phyloP scores from a whole-genome alignment of 371 early-diverging fungal genomes.

The Chytridium lagenaria region DNA sequence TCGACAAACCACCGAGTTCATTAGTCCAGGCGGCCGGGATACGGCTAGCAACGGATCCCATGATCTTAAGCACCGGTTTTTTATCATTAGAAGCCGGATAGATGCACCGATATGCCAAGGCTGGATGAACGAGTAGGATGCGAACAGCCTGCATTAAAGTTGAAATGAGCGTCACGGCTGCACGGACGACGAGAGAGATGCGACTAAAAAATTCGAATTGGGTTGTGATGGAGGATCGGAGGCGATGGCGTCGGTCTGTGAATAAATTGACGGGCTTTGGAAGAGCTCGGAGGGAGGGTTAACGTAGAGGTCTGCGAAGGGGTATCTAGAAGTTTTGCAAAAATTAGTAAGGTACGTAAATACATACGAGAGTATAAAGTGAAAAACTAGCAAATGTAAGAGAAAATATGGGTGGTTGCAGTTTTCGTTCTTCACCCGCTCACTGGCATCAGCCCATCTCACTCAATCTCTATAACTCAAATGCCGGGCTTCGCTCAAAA shows the following conservation, averaged over 20 bases:
- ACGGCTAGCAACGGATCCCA: neutral
- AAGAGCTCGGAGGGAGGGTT: constrained; percentile 1
- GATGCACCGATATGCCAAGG: neutral
- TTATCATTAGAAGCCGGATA: neutral
- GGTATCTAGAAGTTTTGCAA: constrained; percentile 1
- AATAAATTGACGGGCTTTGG: neutral
- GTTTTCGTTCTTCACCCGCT: too few relatives aligned
- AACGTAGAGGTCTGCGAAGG: neutral
- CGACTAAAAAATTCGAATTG: neutral
- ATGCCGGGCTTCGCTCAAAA: too few relatives aligned
- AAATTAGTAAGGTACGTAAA: too few relatives aligned
- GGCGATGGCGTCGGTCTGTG: neutral
- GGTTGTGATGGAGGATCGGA: neutral
- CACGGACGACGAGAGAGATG: neutral
- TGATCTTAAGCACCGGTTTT: neutral
- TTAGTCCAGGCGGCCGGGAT: neutral
- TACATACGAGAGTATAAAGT: too few relatives aligned
- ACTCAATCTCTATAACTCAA: too few relatives aligned
- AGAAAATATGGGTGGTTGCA: too few relatives aligned
- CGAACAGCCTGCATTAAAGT: neutral
- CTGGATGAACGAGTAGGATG: neutral
- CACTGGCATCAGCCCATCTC: too few relatives aligned
- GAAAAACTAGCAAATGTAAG: too few relatives aligned
- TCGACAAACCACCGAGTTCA: too few relatives aligned
- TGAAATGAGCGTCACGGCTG: neutral